These are phyloP conservation scores for Curvularia sp. DNA, from an alignment of 2,329 filamentous ascomycete species.

Conservation along the genomic window DNA sequence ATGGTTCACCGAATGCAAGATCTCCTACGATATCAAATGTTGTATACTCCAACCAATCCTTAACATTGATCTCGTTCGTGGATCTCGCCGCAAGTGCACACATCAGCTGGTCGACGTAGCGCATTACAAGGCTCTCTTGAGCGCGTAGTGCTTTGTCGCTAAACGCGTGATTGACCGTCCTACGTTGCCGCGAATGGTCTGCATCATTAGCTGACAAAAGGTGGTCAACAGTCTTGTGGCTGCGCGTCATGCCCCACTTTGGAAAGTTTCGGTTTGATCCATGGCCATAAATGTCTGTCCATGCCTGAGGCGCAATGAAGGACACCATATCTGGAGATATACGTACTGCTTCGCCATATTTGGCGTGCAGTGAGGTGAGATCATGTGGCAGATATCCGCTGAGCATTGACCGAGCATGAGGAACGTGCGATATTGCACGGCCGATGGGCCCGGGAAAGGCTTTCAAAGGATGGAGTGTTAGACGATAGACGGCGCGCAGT, in stretches of 20 bases:
- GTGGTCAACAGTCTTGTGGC: conserved; percentile 10
- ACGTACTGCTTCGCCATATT: conserved; percentile 19
- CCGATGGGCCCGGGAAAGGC: conserved; percentile 34
- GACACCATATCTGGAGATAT: conserved; percentile 15
- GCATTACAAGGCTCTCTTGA: conserved; percentile 44
- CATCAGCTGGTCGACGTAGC: conserved; percentile 36
- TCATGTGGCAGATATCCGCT: conserved; percentile 3
- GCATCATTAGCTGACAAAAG: conserved; percentile 23
- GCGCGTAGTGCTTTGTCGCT: conserved; percentile 45
- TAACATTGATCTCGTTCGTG: not conserved
- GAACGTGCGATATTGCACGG: conserved; percentile 23
- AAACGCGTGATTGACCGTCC: conserved; percentile 45
- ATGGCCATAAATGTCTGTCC: conserved; percentile 49
- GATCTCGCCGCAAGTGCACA: not conserved
- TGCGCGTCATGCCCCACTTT: conserved; percentile 1
- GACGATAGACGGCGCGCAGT: conserved; percentile 23
- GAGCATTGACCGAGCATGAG: not conserved
- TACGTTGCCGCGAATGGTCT: conserved; percentile 37
- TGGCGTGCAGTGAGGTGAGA: conserved; percentile 9
- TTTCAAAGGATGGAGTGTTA: conserved; percentile 27
- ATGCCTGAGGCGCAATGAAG: conserved; percentile 37
- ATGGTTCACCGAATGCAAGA: conserved; percentile 51
- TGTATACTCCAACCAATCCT: conserved; percentile 45
- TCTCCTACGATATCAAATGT: conserved; percentile 54
- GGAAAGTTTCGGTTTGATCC: conserved; percentile 1